Evolutionary conservation across 176 grass and related monocot species (phyloP), one percentile per base, ranked within the genome.

Genomic region (Chrysopogon serrulatus): DNA sequence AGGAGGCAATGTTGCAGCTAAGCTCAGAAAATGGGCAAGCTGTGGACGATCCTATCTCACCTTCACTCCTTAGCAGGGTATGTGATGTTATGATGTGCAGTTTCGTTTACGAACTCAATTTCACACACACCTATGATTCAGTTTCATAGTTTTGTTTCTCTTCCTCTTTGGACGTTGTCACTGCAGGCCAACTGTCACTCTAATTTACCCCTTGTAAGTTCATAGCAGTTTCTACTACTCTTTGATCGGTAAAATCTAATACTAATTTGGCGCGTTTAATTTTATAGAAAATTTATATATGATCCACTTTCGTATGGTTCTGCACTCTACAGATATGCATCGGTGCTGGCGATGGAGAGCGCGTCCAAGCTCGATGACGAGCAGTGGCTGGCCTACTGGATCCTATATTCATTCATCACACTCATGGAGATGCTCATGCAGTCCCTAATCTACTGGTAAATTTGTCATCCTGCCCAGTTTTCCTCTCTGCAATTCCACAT

Each of bases 161-260:
- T 62, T 60, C 60, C 2, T 47, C 10, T 56, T 32, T 35, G 10
- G 61, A 42, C 19, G 9, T 62, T 19, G 9, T n/a, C n/a, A n/a
- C 28, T 81, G 62, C 83, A 91, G 89, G 76, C 92, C 89, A 37
- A 87, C 51, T 37, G 21, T 94, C 10, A 87, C 85, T 77, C 86
- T 89, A 6, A 35, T 94, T 10, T 94, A 94, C 23, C 92, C 92
- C 40, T 40, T 89, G 92, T 91, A 86, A 84, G 89, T 94, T 49
- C 51, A 32, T 24, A 61, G 17, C 1, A 4, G 12, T 35, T 65
- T 56, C 19, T 27, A 10, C n/a, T n/a, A n/a, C 12, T 27, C 12
- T 69, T 35, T 18, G 2, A 15, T 36, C 16, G 2, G 37, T 35
- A 17, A 5, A 72, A 33, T 3, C 10, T n/a, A 3, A 53, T 23